These are phyloP conservation scores for Blastocystis sp. DNA, from an alignment of 352 stramenopile species.

Conservation along the genomic window DNA sequence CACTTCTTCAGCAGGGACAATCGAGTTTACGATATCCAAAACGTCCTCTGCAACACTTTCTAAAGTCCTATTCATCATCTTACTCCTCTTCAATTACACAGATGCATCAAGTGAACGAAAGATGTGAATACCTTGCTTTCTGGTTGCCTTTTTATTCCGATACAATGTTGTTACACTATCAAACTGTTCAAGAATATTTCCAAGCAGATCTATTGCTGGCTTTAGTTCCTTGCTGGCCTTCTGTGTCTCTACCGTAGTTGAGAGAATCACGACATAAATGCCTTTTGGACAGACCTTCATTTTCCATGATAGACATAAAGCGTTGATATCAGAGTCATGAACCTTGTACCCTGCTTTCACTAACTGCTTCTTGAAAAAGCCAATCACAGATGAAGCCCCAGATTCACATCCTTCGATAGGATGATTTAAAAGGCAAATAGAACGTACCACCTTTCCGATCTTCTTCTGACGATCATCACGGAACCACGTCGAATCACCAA, in stretches of 20 bases:
- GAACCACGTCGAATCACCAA: conserved; percentile 98
- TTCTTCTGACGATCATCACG: conserved; percentile 80
- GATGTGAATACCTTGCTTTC: conserved; percentile 39
- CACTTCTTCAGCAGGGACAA: not conserved
- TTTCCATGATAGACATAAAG: conserved; percentile 85
- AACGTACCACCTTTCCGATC: conserved; percentile 87
- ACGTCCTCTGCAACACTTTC: conserved; percentile 49
- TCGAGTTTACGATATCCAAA: not conserved
- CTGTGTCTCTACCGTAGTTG: conserved; percentile 88
- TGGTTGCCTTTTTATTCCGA: not conserved
- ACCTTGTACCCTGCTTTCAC: conserved; percentile 34
- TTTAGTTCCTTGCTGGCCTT: conserved; percentile 87
- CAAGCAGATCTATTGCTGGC: conserved; percentile 85
- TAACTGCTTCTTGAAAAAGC: conserved; percentile 84
- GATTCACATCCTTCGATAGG: conserved; percentile 87
- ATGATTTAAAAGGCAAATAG: conserved; percentile 97
- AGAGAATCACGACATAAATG: conserved; percentile 97
- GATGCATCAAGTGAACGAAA: conserved; percentile 22
- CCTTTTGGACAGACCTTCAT: conserved; percentile 87
- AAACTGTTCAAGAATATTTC: conserved; percentile 89
- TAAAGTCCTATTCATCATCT: not conserved
- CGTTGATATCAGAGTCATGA: conserved; percentile 81
- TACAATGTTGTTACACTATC: conserved; percentile 74
- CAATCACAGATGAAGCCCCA: conserved; percentile 91
- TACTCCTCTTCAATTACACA: not conserved